Evolutionary conservation across 2,329 filamentous ascomycete genomes (phyloP), one percentile per base, ranked within the genome.

Genomic region (Arthrobotrys megalospora): DNA sequence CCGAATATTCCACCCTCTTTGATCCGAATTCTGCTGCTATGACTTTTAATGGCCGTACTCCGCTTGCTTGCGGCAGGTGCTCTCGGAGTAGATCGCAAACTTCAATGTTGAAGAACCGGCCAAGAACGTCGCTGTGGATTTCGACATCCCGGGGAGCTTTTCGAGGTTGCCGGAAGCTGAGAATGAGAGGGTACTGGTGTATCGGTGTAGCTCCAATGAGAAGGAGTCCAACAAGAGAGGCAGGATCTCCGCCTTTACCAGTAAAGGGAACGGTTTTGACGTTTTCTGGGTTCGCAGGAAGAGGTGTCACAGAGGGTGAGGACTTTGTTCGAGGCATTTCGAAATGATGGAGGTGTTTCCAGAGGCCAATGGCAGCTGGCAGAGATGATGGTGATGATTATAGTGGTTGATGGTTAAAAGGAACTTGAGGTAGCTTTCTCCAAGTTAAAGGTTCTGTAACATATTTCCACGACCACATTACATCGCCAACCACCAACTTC

Each of bases 1-100:
- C 75, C n/a, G 75, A 52, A 16, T 78, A 78, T 34, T 63, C 68
- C 8, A 78, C 75, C 28, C 58, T 34, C 34, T 78, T 78, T 34
- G 14, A 24, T 5, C 75, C 75, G 8, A 48, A 48, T n/a, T 62
- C 63, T 12, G 63, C 53, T 12, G 41, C 60, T 3, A 68, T 68
- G 5, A 78, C 38, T 48, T 64, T 78, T 6, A 64, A 8, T 3
- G 67, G 63, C 5, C 16, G 41, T 1, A 53, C 11, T 3, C 5
- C 8, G 14, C 28, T 55, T 41, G 36, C 62, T 34, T 50, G 52
- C 6, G 21, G 6, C 5, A 78, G 60, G 14, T 72, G 63, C 24
- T 19, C 12, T 21, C 45, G 45, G 24, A 78, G 63, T 8, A 55
- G 19, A n/a, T 60, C 60, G 45, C 62, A 78, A 3, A 58, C 58